phyloP scores from a whole-genome alignment of 2,329 filamentous ascomycete species.

The Grosmannia huntii region DNA sequence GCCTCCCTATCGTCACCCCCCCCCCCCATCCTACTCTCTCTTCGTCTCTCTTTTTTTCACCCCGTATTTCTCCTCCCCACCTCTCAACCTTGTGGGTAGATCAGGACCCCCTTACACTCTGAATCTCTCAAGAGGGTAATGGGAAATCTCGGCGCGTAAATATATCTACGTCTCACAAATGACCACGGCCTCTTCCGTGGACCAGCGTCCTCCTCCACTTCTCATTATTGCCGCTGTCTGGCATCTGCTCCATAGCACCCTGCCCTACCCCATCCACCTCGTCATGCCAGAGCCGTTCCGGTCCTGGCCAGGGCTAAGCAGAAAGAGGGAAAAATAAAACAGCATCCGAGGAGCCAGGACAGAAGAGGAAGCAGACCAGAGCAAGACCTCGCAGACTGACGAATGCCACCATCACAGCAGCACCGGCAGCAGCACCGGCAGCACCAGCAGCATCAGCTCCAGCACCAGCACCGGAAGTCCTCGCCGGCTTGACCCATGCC shows the following conservation, averaged over 20 bases:
- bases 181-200: neutral
- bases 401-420: neutral
- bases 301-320: neutral
- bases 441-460: neutral
- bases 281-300: neutral
- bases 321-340: neutral
- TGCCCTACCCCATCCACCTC: neutral
- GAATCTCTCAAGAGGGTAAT: constrained; percentile 5
- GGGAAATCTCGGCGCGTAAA: constrained; percentile 9
- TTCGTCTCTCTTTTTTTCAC: neutral
- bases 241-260: neutral
- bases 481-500: neutral
- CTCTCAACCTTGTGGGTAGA: constrained; percentile 9
- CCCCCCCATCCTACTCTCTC: neutral
- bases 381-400: neutral
- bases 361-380: neutral
- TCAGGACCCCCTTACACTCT: constrained; percentile 1
- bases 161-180: constrained; percentile 4
- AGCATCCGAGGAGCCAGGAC: neutral
- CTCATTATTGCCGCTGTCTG: neutral
- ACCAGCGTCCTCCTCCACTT: neutral
- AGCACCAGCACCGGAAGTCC: neutral
- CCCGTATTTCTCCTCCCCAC: constrained; percentile 5
- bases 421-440: neutral
- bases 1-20: neutral